Evolutionary conservation across 768 basidiomycete genomes (phyloP).

Genomic region (Cubamyces sp.): DNA sequence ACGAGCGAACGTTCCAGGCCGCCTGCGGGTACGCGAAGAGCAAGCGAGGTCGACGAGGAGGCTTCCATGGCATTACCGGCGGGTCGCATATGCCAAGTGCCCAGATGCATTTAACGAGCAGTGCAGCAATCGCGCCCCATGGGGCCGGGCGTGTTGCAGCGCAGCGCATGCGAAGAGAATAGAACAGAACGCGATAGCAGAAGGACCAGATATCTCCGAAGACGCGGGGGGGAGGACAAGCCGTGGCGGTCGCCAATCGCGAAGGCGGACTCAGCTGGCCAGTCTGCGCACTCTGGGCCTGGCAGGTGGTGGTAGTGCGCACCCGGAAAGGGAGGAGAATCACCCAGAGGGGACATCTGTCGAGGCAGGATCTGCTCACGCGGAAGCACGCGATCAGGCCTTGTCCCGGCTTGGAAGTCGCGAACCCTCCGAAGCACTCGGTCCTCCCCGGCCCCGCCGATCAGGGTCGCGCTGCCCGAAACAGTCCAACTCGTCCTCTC

Average conservation of each 20-base stretch:
- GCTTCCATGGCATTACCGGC: too few species aligned
- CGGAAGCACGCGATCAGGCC: too few species aligned
- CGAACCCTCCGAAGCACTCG: neutral
- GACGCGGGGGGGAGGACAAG: neutral
- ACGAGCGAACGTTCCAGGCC: conserved; percentile 9
- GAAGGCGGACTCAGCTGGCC: conserved; percentile 7
- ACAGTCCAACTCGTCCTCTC: neutral
- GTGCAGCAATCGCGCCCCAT: too few species aligned
- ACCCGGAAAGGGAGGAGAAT: neutral
- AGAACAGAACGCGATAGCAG: conserved; percentile 1
- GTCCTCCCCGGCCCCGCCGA: conserved; percentile 20
- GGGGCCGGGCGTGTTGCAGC: too few species aligned
- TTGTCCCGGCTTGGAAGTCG: neutral
- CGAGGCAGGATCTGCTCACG: neutral
- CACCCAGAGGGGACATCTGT: conserved; percentile 10
- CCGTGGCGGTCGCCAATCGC: conserved; percentile 15
- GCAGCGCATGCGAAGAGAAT: neutral
- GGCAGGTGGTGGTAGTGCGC: neutral
- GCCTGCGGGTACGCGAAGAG: neutral
- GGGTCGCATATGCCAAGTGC: too few species aligned
- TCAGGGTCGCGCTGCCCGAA: conserved; percentile 25
- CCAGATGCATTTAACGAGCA: too few species aligned
- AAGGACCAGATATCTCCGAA: too few species aligned
- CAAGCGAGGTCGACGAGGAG: neutral
- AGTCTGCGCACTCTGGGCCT: neutral